phyloP scores from a whole-genome alignment of 331 rosid genomes.

The Saraca asoca region DNA sequence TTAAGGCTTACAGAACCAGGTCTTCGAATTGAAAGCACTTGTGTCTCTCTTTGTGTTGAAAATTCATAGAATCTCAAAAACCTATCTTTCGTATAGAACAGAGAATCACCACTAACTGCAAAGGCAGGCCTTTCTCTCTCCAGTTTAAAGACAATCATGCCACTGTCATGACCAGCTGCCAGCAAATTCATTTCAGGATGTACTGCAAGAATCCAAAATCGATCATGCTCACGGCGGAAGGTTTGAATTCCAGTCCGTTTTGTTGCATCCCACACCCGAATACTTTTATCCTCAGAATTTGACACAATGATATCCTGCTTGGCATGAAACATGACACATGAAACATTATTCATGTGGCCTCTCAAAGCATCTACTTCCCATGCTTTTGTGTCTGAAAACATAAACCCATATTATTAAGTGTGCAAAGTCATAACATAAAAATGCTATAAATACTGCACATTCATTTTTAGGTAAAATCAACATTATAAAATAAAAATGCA shows the following conservation, averaged over 20 bases:
- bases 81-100: slow-evolving; percentile 79
- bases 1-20: slow-evolving; percentile 80
- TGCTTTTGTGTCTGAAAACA: slow-evolving; percentile 86
- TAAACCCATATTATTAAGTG: slow-evolving; percentile 22
- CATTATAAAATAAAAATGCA: no score
- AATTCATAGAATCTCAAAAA: slow-evolving; percentile 80
- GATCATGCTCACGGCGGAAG: slow-evolving; percentile 91
- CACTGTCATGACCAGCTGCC: slow-evolving; percentile 99
- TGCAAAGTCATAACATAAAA: neutral
- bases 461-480: neutral
- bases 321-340: slow-evolving; percentile 91
- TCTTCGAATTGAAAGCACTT: slow-evolving; percentile 77
- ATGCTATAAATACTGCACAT: slow-evolving; percentile 3
- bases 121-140: slow-evolving; percentile 97
- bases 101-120: slow-evolving; percentile 76
- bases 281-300: slow-evolving; percentile 96
- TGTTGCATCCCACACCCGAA: slow-evolving; percentile 98
- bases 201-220: slow-evolving; percentile 96
- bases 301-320: slow-evolving; percentile 94
- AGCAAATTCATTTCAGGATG: slow-evolving; percentile 96
- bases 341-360: slow-evolving; percentile 97
- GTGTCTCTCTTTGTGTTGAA: slow-evolving; percentile 79
- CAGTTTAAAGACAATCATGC: slow-evolving; percentile 93
- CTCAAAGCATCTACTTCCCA: slow-evolving; percentile 98
- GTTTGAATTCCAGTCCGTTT: slow-evolving; percentile 93